Evolutionary conservation across 2,329 filamentous ascomycete genomes (phyloP), one percentile per base, ranked within the genome.

Genomic region (Sporothrix humicola): DNA sequence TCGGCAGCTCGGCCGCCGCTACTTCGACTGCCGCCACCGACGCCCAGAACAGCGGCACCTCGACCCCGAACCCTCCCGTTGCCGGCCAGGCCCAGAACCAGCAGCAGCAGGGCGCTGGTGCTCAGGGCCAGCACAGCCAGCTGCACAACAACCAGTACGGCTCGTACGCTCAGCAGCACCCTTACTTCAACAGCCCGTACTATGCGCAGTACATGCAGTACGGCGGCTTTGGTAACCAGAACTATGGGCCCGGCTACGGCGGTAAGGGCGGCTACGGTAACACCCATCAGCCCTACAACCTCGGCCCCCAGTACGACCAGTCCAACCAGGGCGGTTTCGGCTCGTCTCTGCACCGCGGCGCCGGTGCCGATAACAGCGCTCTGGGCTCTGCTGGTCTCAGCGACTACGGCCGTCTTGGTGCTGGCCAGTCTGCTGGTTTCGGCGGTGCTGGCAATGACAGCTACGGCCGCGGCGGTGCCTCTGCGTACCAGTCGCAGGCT

Each of bases 1-100:
- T 90, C 61, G 86, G 87, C 44, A 85, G 84, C 65, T 82, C 85
- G 37, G 77, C 74, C 8, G 72, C 61, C 4, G 74, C 68, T 0
- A 54, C 73, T 0, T 26, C 71, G 23, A 48, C 73, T 3, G 70
- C 77, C 76, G 83, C 87, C 74, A 86, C 89, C 76, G 94, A 97
- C 72, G 88, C 89, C 75, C 93, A 94, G 79, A 94, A 92, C 84
- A 97, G 94, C 81, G 95, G 94, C 61, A 92, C 96, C 81, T 95
- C 92, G 79, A 98, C 95, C 2, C 95, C 95, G 50, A 96, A 97
- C 84, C 94, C 95, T 42, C 87, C 91, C 56, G 71, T 66, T 1
- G 59, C 71, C 2, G 83, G 84, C 12, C 87, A 88, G 79, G 84
- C 83, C 59, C 82, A 81, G 70, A 69, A 78, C 46, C 81, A 81